Evolutionary conservation across 495 filamentous ascomycete species (phyloP).

Genomic region (Aspergillus steynii): DNA sequence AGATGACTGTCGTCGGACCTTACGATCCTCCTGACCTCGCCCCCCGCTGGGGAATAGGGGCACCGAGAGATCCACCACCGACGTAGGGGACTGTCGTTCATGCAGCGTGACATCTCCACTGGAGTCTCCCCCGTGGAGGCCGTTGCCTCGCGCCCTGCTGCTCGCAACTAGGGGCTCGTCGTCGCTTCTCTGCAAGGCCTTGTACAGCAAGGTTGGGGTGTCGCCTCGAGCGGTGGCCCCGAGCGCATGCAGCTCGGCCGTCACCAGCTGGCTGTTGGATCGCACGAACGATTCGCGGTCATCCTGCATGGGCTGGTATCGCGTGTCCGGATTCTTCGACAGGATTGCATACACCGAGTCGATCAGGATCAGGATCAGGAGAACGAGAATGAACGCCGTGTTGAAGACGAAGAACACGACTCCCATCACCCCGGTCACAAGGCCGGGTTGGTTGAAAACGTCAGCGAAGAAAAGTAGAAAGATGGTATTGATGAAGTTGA

Average conservation of each 20-base stretch:
- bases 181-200: background rate
- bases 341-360: constrained; percentile 77
- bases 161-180: constrained; percentile 49
- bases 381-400: constrained; percentile 78
- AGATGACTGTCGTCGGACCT: background rate
- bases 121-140: constrained; percentile 10
- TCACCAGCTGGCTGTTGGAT: constrained; percentile 74
- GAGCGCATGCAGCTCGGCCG: constrained; percentile 86
- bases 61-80: constrained; percentile 57
- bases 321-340: constrained; percentile 90
- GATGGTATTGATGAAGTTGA: constrained; percentile 89
- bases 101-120: constrained; percentile 16
- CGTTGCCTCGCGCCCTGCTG: constrained; percentile 64
- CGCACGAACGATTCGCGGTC: constrained; percentile 96
- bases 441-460: constrained; percentile 75
- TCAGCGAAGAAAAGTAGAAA: constrained; percentile 80
- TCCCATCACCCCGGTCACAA: constrained; percentile 90
- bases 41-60: constrained; percentile 54
- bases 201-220: background rate
- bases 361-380: constrained; percentile 82
- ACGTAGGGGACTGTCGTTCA: constrained; percentile 13
- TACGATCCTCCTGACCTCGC: background rate
- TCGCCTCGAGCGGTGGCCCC: constrained; percentile 88
- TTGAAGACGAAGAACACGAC: constrained; percentile 92
- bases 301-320: constrained; percentile 94